Evolutionary conservation across 1,139 yeast genomes (phyloP).

Genomic region (Blastobotrys capitulatus): DNA sequence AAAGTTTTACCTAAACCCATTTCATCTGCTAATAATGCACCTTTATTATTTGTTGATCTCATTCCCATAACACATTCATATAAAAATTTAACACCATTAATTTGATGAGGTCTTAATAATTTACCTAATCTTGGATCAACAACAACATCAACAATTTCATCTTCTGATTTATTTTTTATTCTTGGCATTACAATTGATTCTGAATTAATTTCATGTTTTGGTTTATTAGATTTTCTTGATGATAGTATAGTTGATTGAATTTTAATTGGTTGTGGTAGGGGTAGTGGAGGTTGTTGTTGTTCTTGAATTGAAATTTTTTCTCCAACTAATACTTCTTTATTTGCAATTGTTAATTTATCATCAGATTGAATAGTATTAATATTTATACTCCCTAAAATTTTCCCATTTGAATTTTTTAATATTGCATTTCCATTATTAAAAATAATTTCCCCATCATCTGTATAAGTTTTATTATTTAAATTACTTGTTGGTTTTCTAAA

Average conservation of each 20-base stretch:
- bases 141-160: constrained; percentile 47
- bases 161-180: constrained; percentile 15
- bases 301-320: neutral
- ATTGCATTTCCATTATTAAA: neutral
- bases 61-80: constrained; percentile 79
- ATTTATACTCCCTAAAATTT: neutral
- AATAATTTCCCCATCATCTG: constrained; percentile 7
- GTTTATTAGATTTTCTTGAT: constrained; percentile 15
- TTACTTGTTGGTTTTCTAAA: constrained; percentile 5
- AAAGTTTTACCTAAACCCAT: constrained; percentile 97
- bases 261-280: neutral
- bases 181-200: constrained; percentile 46
- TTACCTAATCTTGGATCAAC: constrained; percentile 62
- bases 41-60: constrained; percentile 46
- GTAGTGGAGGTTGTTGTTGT: neutral
- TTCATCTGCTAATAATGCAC: constrained; percentile 89
- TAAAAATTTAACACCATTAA: constrained; percentile 73
- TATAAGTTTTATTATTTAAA: constrained; percentile 1
- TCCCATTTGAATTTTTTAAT: constrained; percentile 6
- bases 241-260: neutral
- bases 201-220: constrained; percentile 39
- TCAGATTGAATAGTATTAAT: constrained; percentile 2
- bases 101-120: constrained; percentile 72
- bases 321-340: constrained; percentile 11
- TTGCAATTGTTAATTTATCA: constrained; percentile 10